Base-by-base conservation (phyloP, 768 basidiomycete species). In the Amyloporia xantha region DNA sequence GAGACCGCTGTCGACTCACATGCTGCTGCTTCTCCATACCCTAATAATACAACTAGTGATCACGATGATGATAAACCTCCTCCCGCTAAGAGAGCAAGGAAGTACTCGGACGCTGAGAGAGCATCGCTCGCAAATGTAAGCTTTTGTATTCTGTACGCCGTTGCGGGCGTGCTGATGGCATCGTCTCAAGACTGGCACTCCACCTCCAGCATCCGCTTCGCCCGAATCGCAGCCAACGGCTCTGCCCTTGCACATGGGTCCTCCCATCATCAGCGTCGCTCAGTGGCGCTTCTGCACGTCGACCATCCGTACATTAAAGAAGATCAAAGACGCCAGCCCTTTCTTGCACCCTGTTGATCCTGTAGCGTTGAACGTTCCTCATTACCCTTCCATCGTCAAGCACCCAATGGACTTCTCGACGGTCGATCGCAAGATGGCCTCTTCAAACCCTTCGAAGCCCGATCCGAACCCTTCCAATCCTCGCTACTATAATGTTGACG, bases 341-440 rank as follows among this genome's bases (percentile, higher is more conserved):
- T 99, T 99, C 70, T 67, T 86, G 45, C 74, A 73, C 43, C 93
- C 96, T 17, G 96, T 99, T 49, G 96, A 99, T 65, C 76, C 84
- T 19, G 76, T 93, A 56, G 85, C 81, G 6, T 71, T 91, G 57
- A 81, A 80, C 52, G 81, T 91, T 52, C 95, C 92, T 7, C 91
- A 95, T 64, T 99, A 99, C 59, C 79, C 79, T 28, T 75, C 75
- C 39, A 81, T 98, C 62, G 80, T 99, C 68, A 89, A 84, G 61
- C 79, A 76, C 23, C 96, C 96, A 0, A 97, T 97, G 91, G 96
- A 98, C 64, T 77, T 99, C 40, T 76, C 82, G 2, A 96, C 95
- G 38, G 80, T 97, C 50, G 95, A 98, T 68, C 79, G 79, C 59
- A 96, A 97, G 69, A 74, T 98, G 37, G 59, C 57, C 27, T 80